phyloP scores from a whole-genome alignment of 2,329 filamentous ascomycete genomes.

The Trichoderma sp. region DNA sequence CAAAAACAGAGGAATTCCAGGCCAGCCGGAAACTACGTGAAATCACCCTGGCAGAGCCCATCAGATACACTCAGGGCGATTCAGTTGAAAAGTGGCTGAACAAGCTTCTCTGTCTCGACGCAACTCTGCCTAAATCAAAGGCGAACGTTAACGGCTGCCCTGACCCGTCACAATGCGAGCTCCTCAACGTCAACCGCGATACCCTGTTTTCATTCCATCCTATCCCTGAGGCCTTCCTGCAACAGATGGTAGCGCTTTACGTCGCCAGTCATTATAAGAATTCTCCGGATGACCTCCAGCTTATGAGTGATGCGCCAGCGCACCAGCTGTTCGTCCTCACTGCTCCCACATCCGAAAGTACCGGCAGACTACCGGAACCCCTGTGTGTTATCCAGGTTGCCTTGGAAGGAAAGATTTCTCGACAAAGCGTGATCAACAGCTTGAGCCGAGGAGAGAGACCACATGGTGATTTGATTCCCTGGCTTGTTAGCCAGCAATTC shows the following conservation, averaged over 20 bases:
- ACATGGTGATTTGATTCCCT: conserved; percentile 91
- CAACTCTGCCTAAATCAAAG: conserved; percentile 79
- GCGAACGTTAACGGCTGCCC: conserved; percentile 76
- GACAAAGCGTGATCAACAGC: conserved; percentile 86
- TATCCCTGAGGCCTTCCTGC: conserved; percentile 93
- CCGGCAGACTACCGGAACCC: conserved; percentile 82
- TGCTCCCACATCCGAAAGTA: conserved; percentile 76
- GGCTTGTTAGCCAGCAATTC: conserved; percentile 97
- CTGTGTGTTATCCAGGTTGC: conserved; percentile 94
- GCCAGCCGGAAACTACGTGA: conserved; percentile 83
- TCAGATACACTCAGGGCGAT: conserved; percentile 89
- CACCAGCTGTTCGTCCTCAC: conserved; percentile 96
- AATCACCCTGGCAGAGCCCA: conserved; percentile 90
- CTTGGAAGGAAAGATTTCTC: conserved; percentile 91
- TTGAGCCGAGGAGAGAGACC: conserved; percentile 86
- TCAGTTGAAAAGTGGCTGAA: conserved; percentile 96
- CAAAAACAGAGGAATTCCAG: conserved; percentile 63
- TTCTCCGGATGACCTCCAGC: conserved; percentile 93
- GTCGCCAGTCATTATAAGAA: conserved; percentile 99
- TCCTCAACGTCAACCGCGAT: conserved; percentile 93
- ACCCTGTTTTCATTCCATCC: conserved; percentile 98
- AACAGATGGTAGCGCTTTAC: conserved; percentile 97
- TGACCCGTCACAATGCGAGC: conserved; percentile 86
- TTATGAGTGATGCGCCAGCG: conserved; percentile 96
- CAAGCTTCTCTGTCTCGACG: conserved; percentile 88